Conservation (phyloP, 164 flowering plant species). For the grape (Vitis vinifera) region ASM3070453v1 NC_081814.1:12172001-12172500, state of each 20-base stretch:
- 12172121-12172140: slow-evolving; percentile 27
- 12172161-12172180: slow-evolving; percentile 51
- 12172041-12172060: slow-evolving; percentile 21
- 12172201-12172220: slow-evolving; percentile 47
- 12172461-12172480: slow-evolving; percentile 55
- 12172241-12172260: slow-evolving; percentile 34
- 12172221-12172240: slow-evolving; percentile 45
- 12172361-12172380: slow-evolving; percentile 79
- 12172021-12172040: slow-evolving; percentile 34
- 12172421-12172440: slow-evolving; percentile 52
- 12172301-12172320: slow-evolving; percentile 73
- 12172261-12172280: slow-evolving; percentile 43
- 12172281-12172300: slow-evolving; percentile 61
- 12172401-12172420: slow-evolving; percentile 31
- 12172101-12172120: slow-evolving; percentile 29
- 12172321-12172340: slow-evolving; percentile 66
- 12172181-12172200: slow-evolving; percentile 30
- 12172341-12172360: slow-evolving; percentile 45
- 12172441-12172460: slow-evolving; percentile 62
- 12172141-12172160: slow-evolving; percentile 50
- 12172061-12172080: slow-evolving; percentile 61
- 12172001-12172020: slow-evolving; percentile 30
- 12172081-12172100: slow-evolving; percentile 49
- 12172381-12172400: slow-evolving; percentile 68
- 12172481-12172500: slow-evolving; percentile 42